Evolutionary conservation across 2,329 filamentous ascomycete species (phyloP).

Genomic region (Ophiostoma novo-ulmi): DNA sequence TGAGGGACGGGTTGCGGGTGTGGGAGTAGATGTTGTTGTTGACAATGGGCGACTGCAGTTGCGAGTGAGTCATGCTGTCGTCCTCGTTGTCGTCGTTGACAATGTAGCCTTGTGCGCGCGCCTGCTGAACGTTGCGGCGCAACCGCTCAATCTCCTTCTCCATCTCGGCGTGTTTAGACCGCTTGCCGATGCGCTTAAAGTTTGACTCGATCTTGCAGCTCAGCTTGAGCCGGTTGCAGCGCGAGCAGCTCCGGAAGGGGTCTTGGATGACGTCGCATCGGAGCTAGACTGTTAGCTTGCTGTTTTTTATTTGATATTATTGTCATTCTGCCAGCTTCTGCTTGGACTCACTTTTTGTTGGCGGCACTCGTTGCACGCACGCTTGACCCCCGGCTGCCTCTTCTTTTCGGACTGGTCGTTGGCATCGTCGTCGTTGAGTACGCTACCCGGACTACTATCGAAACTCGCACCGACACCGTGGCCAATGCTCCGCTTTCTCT

Average conservation of each 20-base stretch:
- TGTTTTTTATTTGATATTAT: neutral
- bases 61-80: constrained; percentile 40
- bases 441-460: constrained; percentile 59
- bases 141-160: constrained; percentile 72
- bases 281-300: constrained; percentile 45
- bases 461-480: constrained; percentile 34
- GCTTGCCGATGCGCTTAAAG: constrained; percentile 76
- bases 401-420: constrained; percentile 53
- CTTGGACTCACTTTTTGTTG: constrained; percentile 70
- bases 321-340: neutral
- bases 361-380: constrained; percentile 78
- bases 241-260: constrained; percentile 69
- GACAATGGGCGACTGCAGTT: constrained; percentile 55
- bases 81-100: constrained; percentile 48
- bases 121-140: constrained; percentile 56
- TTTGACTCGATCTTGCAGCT: constrained; percentile 83
- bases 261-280: constrained; percentile 81
- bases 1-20: constrained; percentile 57
- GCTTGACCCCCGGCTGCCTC: constrained; percentile 65
- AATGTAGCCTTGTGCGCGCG: constrained; percentile 53
- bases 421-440: constrained; percentile 54
- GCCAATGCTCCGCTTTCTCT: constrained; percentile 55
- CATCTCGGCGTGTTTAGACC: constrained; percentile 80
- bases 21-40: constrained; percentile 52
- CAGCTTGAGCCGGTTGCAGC: constrained; percentile 73